Evolutionary conservation across 306 rosid species (phyloP), one percentile per base, ranked within the genome.

Genomic region (Ochetophila trinervis): DNA sequence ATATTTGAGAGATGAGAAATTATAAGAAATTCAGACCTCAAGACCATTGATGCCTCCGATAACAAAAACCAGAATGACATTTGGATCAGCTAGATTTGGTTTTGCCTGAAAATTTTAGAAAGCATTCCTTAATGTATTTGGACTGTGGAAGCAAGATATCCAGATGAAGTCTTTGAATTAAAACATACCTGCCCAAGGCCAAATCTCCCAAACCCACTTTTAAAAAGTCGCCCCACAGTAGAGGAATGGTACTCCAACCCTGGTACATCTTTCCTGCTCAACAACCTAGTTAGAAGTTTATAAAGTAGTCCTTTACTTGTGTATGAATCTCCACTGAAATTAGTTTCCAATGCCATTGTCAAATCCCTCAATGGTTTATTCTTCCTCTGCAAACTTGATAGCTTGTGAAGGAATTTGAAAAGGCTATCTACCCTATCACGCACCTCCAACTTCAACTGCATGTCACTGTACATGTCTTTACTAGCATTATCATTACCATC

Each of bases 401-500:
- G 69, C 73, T 89, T 89, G 70, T 92, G 95, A 81, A 92, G 93
- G 63, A 85, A 86, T 71, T 86, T 89, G 85, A 92, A 87, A 63
- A 85, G 78, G 78, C 27, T 84, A 76, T 92, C 95, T 34, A 92
- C 96, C 84, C 91, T 79, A 78, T 89, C 93, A 27, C 93, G 96
- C 81, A 92, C 74, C 68, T 92, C 98, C 86, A 92, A 78, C 87
- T 87, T 92, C 79, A 92, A 84, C 79, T 92, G 98, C 91, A 82
- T 71, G 71, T 85, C 83, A 65, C 68, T 82, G 63, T 84, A 89
- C 9, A 18, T 6, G 20, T 30, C 87, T 67, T 84, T 81, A 68
- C 84, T 90, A 67, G 59, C 76, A 72, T 73, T 85, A 65, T 58
- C 79, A 40, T 37, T 65, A 36, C 70, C 78, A 20, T 79, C 71